Conservation (phyloP, 495 filamentous ascomycete species). For the Amphirosellinia nigrospora region DNA sequence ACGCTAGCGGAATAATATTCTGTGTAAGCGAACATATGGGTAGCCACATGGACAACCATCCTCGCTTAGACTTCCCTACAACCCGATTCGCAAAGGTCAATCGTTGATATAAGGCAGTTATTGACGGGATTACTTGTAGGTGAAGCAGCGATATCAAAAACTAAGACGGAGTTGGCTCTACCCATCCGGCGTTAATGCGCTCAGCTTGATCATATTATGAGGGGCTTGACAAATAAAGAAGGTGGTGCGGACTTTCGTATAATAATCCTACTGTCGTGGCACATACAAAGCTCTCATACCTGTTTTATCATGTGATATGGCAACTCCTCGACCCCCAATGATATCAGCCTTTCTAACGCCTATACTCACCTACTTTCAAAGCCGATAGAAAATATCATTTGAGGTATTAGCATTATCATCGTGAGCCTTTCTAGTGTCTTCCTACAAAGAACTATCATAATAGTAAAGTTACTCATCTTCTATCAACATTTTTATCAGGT, state of each 20-base stretch:
- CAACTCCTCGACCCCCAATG: background rate
- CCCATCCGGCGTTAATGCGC: background rate
- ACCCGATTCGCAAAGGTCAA: background rate
- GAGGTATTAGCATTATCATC: background rate
- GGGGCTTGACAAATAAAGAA: constrained; percentile 5
- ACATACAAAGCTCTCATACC: background rate
- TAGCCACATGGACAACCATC: background rate
- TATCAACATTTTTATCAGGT: background rate
- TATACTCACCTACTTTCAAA: background rate
- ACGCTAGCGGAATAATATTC: background rate
- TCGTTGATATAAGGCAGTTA: background rate
- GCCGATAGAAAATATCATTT: background rate
- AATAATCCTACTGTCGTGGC: background rate
- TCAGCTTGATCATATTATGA: background rate
- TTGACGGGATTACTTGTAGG: background rate
- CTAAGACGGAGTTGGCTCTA: background rate
- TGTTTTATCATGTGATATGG: constrained; percentile 2
- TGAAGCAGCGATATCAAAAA: background rate
- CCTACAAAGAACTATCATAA: background rate
- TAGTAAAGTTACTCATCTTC: background rate
- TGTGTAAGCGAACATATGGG: constrained; percentile 1
- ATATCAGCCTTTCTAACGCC: background rate
- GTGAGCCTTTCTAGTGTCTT: background rate
- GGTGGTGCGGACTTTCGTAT: background rate
- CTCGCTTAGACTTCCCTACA: constrained; percentile 13